Percentiles rank a stretch among this genome's conserved stretches.
These are phyloP conservation scores for Torulaspora quercuum DNA, from an alignment of 805 yeast genomes.

Conservation along the genomic window DNA sequence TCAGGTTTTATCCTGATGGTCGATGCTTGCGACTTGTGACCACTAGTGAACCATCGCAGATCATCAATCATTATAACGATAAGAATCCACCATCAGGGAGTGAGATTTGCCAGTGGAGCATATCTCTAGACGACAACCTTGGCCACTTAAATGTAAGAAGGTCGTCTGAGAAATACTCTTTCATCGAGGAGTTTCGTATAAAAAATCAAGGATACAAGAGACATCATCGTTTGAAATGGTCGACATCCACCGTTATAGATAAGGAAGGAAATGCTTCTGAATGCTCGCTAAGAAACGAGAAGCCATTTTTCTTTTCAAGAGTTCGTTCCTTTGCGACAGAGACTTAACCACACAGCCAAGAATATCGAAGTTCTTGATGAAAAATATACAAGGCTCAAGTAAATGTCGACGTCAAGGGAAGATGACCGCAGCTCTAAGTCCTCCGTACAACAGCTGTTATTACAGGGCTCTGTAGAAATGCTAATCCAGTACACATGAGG, in stretches of 20 bases:
- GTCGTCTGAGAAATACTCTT: slow-evolving; percentile 55
- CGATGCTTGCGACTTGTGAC: slow-evolving; percentile 65
- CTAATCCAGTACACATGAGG: no score
- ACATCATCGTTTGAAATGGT: slow-evolving; percentile 74
- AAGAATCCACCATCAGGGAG: slow-evolving; percentile 38
- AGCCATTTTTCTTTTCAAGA: slow-evolving; percentile 71
- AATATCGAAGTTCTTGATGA: background rate
- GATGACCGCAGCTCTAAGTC: no score
- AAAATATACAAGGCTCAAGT: no score
- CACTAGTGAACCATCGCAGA: slow-evolving; percentile 62
- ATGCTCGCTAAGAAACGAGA: slow-evolving; percentile 66
- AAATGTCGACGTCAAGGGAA: no score
- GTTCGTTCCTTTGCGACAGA: slow-evolving; percentile 41
- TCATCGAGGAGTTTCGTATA: slow-evolving; percentile 61
- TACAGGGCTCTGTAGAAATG: no score
- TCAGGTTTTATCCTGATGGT: slow-evolving; percentile 79
- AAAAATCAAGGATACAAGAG: slow-evolving; percentile 56
- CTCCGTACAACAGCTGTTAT: no score
- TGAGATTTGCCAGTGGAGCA: slow-evolving; percentile 54
- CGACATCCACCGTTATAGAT: slow-evolving; percentile 54
- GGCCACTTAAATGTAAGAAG: slow-evolving; percentile 55
- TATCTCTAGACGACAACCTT: slow-evolving; percentile 49
- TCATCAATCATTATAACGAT: slow-evolving; percentile 54
- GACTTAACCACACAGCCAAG: background rate
- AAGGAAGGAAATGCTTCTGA: slow-evolving; percentile 53